Evolutionary conservation across 2,329 filamentous ascomycete species (phyloP), one percentile per base, ranked within the genome.

Genomic region (Epichloe sylvatica): DNA sequence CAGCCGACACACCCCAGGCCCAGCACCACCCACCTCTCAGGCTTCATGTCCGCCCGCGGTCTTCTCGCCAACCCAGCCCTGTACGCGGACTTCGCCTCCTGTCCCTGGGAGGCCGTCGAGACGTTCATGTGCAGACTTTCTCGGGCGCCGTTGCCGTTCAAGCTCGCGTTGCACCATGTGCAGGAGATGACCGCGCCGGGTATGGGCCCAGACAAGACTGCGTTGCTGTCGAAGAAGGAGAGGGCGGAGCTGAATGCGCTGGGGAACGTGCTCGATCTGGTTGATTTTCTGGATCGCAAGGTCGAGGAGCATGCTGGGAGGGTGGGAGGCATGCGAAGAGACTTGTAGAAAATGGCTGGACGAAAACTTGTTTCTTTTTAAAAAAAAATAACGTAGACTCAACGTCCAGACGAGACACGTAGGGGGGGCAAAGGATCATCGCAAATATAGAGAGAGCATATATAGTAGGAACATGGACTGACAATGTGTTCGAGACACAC

Each of bases 1-100:
- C 41, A 37, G n/a, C n/a, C 43, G 8, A 15, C 15, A n/a, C 42
- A 21, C 25, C 53, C 52, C 6, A 52, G 54, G 4, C 67, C 66
- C 17, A 66, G 62, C 57, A 67, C 66, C 71, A 76, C 72, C 5
- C 68, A 73, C 35, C 70, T 81, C 7, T 65, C 75, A 1, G 80
- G 83, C 36, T 75, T 86, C 49, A 86, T 86, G 83, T 79, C 82
- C 19, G 83, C 83, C 7, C 74, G 83, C 45, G 82, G 80, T 8
- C 69, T 86, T 3, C 72, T 86, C 40, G 70, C 78, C 56, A 85
- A 86, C 62, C 83, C 83, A 2, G 78, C 80, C 3, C 64, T 86
- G 46, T 86, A 82, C 62, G 73, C 77, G 0, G 74, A 78, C 43
- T 59, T 74, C 56, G 63, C 72, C 4, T 64, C 70, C 21, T 83